Percentiles rank a stretch among this genome's conserved stretches.
Evolutionary conservation across 1,139 yeast genomes (phyloP).

Genomic region (Candida sanyaensis): DNA sequence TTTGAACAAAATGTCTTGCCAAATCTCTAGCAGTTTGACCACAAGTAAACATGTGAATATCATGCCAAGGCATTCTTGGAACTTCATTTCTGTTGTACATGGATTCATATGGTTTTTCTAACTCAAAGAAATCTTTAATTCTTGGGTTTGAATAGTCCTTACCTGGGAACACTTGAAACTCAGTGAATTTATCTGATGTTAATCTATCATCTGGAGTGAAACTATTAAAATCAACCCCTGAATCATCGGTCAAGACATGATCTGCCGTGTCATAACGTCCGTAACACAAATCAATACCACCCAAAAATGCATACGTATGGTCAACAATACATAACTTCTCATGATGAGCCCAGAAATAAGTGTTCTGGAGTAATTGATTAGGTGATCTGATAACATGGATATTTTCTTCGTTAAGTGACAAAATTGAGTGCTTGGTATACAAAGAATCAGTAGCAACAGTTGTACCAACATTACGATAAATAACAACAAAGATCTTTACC

Average conservation of each 20-base stretch:
- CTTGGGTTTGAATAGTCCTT: constrained; percentile 97
- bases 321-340: constrained; percentile 89
- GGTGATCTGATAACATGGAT: constrained; percentile 94
- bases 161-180: constrained; percentile 86
- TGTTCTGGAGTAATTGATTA: constrained; percentile 88
- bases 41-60: constrained; percentile 91
- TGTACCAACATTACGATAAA: constrained; percentile 93
- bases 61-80: constrained; percentile 99
- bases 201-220: constrained; percentile 29
- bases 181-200: constrained; percentile 35
- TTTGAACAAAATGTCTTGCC: constrained; percentile 91
- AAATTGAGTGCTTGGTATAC: constrained; percentile 90
- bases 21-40: constrained; percentile 97
- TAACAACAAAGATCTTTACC: constrained; percentile 83
- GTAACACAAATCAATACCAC: constrained; percentile 94
- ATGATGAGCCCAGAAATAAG: constrained; percentile 99
- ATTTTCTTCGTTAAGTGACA: constrained; percentile 78
- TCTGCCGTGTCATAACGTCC: constrained; percentile 98
- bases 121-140: constrained; percentile 76
- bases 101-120: constrained; percentile 86
- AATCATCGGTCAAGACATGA: constrained; percentile 85
- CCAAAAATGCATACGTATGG: constrained; percentile 85
- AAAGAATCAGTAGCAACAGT: constrained; percentile 93
- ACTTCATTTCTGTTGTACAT: constrained; percentile 81
- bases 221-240: constrained; percentile 40